phyloP scores from a whole-genome alignment of 2,329 filamentous ascomycete genomes.

The Cladosporium sphaerospermum region DNA sequence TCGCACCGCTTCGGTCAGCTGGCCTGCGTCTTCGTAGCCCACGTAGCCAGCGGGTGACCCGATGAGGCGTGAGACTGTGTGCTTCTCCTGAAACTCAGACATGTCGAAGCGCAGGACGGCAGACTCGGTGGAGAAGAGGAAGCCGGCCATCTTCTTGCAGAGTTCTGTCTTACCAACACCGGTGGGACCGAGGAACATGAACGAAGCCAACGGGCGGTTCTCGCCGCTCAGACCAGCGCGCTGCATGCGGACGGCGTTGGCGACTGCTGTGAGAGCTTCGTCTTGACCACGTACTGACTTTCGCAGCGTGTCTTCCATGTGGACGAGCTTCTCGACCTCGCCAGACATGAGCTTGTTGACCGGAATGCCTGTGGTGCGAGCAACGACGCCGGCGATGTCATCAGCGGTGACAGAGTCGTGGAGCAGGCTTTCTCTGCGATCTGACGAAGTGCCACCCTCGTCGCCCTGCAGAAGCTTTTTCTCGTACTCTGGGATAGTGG shows the following conservation, averaged over 20 bases:
- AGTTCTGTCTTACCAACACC: slow-evolving; percentile 96
- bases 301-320: slow-evolving; percentile 87
- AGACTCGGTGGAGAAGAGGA: slow-evolving; percentile 85
- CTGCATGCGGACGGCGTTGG: slow-evolving; percentile 89
- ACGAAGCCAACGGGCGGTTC: slow-evolving; percentile 83
- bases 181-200: slow-evolving; percentile 96
- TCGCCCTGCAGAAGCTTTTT: slow-evolving; percentile 63
- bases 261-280: slow-evolving; percentile 82
- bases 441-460: slow-evolving; percentile 25
- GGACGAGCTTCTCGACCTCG: slow-evolving; percentile 87
- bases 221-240: slow-evolving; percentile 86
- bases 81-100: slow-evolving; percentile 96
- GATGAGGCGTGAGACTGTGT: slow-evolving; percentile 88
- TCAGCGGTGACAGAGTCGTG: slow-evolving; percentile 94
- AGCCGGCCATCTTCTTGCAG: slow-evolving; percentile 89
- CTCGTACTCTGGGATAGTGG: slow-evolving; percentile 76
- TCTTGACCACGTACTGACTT: slow-evolving; percentile 87
- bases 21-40: slow-evolving; percentile 93
- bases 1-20: slow-evolving; percentile 89
- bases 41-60: slow-evolving; percentile 92
- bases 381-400: slow-evolving; percentile 89
- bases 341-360: slow-evolving; percentile 87
- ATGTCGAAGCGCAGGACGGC: slow-evolving; percentile 95
- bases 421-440: slow-evolving; percentile 60
- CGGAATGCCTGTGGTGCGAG: slow-evolving; percentile 85